A percentile compares a stretch with the other conserved stretches of the same genome.
phyloP scores from a whole-genome alignment of 2,329 filamentous ascomycete species.

The Diaporthe sp. region DNA sequence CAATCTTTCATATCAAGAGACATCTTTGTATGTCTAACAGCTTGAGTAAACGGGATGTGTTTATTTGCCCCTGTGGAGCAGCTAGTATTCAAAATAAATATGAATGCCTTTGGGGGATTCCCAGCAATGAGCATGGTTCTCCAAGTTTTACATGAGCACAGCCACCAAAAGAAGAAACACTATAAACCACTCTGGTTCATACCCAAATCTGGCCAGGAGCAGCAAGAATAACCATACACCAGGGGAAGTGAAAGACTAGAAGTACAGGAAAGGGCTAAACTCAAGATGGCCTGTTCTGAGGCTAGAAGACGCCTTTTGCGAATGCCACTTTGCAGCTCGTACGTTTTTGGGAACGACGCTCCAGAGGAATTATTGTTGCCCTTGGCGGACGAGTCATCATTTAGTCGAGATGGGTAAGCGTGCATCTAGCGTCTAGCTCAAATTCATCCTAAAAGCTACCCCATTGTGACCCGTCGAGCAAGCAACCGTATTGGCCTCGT shows the following conservation, averaged over 20 bases:
- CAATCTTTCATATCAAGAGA: no score
- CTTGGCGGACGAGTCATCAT: not conserved
- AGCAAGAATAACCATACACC: not conserved
- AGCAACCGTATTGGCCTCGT: not conserved
- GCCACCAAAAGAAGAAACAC: no score
- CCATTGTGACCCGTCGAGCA: not conserved
- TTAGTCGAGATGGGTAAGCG: not conserved
- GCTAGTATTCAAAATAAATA: no score
- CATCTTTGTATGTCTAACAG: no score
- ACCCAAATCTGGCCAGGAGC: not conserved
- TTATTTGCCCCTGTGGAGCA: no score
- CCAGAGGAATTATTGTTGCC: not conserved
- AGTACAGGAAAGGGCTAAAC: not conserved
- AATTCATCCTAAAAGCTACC: not conserved
- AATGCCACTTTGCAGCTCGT: not conserved
- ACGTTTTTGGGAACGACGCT: not conserved
- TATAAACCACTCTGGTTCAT: not conserved
- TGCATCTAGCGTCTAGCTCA: not conserved
- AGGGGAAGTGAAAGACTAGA: not conserved
- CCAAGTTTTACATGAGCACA: no score
- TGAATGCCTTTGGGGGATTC: no score
- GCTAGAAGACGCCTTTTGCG: not conserved
- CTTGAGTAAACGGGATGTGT: no score
- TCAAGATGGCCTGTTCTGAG: no score
- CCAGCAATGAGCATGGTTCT: no score